These are phyloP conservation scores for Moesziomyces aphidis DNA, from an alignment of 1,284 basidiomycete species.

Conservation along the genomic window DNA sequence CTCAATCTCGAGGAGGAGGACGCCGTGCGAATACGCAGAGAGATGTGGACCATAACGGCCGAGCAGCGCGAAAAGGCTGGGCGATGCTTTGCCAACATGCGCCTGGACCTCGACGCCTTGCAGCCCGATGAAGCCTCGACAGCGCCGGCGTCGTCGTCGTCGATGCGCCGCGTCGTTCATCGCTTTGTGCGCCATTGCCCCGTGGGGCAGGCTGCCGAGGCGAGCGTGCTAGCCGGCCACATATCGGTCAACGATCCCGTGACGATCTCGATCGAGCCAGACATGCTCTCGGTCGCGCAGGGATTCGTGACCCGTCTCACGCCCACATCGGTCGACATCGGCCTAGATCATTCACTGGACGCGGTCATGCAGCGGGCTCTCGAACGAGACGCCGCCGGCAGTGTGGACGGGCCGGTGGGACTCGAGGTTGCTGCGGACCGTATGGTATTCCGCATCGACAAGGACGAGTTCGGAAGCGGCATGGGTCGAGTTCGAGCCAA, in stretches of 20 bases:
- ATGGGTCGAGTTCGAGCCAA: conserved; percentile 91
- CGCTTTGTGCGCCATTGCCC: conserved; percentile 72
- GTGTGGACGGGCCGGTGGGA: conserved; percentile 2
- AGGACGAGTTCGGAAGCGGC: conserved; percentile 87
- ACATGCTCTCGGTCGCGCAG: conserved; percentile 82
- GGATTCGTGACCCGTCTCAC: conserved; percentile 84
- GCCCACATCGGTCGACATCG: conserved; percentile 77
- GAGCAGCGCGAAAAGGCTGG: conserved; percentile 77
- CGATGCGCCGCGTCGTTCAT: conserved; percentile 73
- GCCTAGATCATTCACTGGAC: conserved; percentile 82
- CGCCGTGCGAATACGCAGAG: conserved; percentile 81
- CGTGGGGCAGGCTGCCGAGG: conserved; percentile 53
- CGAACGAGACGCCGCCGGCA: conserved; percentile 9
- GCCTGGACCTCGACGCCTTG: conserved; percentile 12
- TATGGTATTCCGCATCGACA: conserved; percentile 88
- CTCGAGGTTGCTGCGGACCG: conserved; percentile 11
- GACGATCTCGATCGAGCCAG: conserved; percentile 82
- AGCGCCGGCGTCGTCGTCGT: conserved; percentile 6
- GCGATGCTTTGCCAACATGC: conserved; percentile 68
- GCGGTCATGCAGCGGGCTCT: conserved; percentile 38
- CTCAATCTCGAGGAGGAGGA: conserved; percentile 91
- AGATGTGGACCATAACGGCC: conserved; percentile 92
- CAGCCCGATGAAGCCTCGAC: background rate
- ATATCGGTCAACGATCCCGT: conserved; percentile 84
- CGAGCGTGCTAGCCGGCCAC: conserved; percentile 78